Evolutionary conservation across 768 basidiomycete species (phyloP).

Genomic region (Russula brevipes): DNA sequence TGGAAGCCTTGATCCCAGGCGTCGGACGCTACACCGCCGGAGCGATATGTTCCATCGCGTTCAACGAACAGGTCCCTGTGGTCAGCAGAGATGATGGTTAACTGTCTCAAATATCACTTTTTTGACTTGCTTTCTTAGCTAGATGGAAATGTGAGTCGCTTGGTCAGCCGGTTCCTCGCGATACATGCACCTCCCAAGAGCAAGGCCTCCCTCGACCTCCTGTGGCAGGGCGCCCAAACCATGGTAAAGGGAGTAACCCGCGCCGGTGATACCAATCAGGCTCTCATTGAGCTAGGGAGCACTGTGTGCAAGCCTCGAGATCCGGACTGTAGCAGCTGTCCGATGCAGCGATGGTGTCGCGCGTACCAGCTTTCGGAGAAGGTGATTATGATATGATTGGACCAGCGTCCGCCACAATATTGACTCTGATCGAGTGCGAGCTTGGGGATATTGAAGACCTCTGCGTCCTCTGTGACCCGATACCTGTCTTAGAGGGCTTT

Average conservation of each 20-base stretch:
- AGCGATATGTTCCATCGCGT: conserved; percentile 81
- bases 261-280: conserved; percentile 87
- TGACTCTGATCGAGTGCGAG: conserved; percentile 10
- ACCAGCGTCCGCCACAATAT: background rate
- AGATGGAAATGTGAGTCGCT: conserved; percentile 84
- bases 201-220: conserved; percentile 66
- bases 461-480: conserved; percentile 62
- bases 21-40: conserved; percentile 89
- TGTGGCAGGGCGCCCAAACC: conserved; percentile 75
- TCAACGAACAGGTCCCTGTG: conserved; percentile 75
- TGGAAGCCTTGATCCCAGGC: conserved; percentile 82
- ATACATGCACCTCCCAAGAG: conserved; percentile 77
- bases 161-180: conserved; percentile 79
- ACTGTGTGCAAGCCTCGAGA: conserved; percentile 86
- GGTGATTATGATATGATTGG: background rate
- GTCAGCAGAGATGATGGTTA: conserved; percentile 44
- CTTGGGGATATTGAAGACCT: conserved; percentile 69
- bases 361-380: conserved; percentile 42
- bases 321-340: conserved; percentile 70
- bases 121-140: conserved; percentile 43
- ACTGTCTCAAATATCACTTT: background rate
- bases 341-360: conserved; percentile 60
- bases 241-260: conserved; percentile 55
- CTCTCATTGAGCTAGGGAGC: conserved; percentile 90
- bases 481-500: conserved; percentile 34